Evolutionary conservation across 2,329 filamentous ascomycete genomes (phyloP), one percentile per base, ranked within the genome.

Genomic region (Pseudophaeomoniella oleicola): DNA sequence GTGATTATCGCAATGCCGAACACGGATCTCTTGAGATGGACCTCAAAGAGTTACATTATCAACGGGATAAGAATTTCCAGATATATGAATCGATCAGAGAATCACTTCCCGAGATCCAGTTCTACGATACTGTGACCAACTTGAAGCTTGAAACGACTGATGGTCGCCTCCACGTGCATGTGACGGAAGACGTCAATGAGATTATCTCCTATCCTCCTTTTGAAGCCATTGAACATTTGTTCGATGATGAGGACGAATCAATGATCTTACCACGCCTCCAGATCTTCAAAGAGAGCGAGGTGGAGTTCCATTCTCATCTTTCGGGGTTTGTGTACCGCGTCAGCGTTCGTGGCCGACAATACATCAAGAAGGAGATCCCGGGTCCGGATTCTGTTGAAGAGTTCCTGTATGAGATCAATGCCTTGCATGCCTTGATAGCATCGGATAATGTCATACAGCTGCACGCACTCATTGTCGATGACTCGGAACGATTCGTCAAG

Each of bases 261-360:
- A 6, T n/a, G 22, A 6, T 9, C n/a, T 81, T 75, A 47, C 65
- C 59, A 30, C 48, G 44, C 15, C 36, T 45, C 44, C 48, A 45
- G 18, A 43, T 71, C 66, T 39, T 76, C 79, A 56, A 66, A 22
- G 88, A 96, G 54, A 73, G 71, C 34, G 75, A 85, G 27, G 66
- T 98, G 22, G 67, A 75, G 30, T 94, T 98, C 50, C 82, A 92
- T 46, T 82, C 84, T 1, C 90, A 98, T 61, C 75, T 96, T 55
- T 96, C 88, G 15, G 90, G 90, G 2, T 98, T 96, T 53, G 90
- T 96, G 13, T 98, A 96, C 67, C 93, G 92, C 55, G 85, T 98
- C 39, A 70, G 64, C 11, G 72, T 86, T 22, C 65, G 72, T 39
- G 76, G 72, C 6, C 63, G 69, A 39, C 63, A 75, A 2, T 79